Evolutionary conservation across 2,329 filamentous ascomycete species (phyloP).

Genomic region (Tolypocladium tropicale): DNA sequence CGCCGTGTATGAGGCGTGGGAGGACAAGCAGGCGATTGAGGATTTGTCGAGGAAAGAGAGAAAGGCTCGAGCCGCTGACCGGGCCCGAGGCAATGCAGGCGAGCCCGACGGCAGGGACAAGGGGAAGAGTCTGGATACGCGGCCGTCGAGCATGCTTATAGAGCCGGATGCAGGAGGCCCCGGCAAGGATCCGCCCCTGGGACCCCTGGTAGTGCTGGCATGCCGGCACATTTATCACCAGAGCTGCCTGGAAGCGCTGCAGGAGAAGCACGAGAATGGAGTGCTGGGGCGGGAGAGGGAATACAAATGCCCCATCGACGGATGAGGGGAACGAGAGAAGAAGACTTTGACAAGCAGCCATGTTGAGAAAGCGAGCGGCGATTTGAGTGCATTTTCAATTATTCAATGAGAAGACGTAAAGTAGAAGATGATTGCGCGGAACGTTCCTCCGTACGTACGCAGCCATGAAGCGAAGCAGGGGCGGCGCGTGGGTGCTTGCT

Average conservation of each 20-base stretch:
- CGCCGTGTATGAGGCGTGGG: constrained; percentile 74
- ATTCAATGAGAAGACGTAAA: neutral
- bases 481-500: neutral
- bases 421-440: no score
- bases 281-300: constrained; percentile 36
- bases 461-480: neutral
- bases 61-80: constrained; percentile 24
- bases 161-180: constrained; percentile 15
- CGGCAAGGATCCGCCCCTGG: constrained; percentile 40
- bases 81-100: constrained; percentile 25
- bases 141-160: constrained; percentile 30
- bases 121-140: constrained; percentile 31
- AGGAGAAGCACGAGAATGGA: constrained; percentile 39
- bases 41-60: constrained; percentile 32
- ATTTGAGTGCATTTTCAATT: neutral
- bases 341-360: neutral
- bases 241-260: constrained; percentile 56
- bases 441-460: no score
- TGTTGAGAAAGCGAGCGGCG: neutral
- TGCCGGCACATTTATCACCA: constrained; percentile 64
- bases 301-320: constrained; percentile 49
- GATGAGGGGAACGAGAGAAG: constrained; percentile 20
- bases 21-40: constrained; percentile 45
- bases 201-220: constrained; percentile 56
- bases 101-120: constrained; percentile 26